These are phyloP conservation scores for Protea cynaroides DNA, from an alignment of 164 flowering plant species.

Conservation along the genomic window DNA sequence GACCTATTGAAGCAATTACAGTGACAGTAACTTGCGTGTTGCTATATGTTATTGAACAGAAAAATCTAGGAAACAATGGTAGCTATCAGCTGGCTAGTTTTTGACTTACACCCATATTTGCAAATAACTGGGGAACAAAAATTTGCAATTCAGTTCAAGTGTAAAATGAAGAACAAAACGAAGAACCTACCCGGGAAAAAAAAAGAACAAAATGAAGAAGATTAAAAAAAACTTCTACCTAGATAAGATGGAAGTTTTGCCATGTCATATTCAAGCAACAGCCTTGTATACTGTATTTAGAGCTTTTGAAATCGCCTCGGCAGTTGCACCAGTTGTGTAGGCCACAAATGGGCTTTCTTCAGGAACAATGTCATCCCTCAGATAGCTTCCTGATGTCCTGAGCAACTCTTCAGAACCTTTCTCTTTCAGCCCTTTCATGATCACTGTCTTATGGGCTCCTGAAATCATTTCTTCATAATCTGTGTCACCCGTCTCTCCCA, in stretches of 20 bases:
- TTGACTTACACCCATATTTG: too few species aligned
- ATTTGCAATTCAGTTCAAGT: too few species aligned
- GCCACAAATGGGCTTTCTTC: slow-evolving; percentile 58
- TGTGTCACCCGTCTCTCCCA: slow-evolving; percentile 88
- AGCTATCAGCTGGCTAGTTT: too few species aligned
- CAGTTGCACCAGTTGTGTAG: slow-evolving; percentile 29
- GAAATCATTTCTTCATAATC: slow-evolving; percentile 83
- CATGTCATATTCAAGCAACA: slow-evolving; percentile 6
- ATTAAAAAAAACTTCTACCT: too few species aligned
- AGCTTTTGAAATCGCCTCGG: slow-evolving; percentile 52
- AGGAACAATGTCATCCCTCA: slow-evolving; percentile 72
- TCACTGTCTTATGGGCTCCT: slow-evolving; percentile 79
- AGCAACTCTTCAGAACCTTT: slow-evolving; percentile 70
- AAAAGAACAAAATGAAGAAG: too few species aligned
- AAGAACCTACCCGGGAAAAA: too few species aligned
- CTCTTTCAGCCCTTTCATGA: slow-evolving; percentile 60
- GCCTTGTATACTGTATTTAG: slow-evolving; percentile 36
- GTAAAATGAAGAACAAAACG: too few species aligned
- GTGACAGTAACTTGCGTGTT: too few species aligned
- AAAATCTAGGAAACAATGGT: too few species aligned
- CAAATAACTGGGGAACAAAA: too few species aligned
- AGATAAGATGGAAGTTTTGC: neutral
- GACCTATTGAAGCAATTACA: too few species aligned
- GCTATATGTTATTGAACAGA: too few species aligned
- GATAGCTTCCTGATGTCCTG: slow-evolving; percentile 57